Conservation (phyloP, 192 early-diverging fungal genomes). For the Backusella macrospora region DNA sequence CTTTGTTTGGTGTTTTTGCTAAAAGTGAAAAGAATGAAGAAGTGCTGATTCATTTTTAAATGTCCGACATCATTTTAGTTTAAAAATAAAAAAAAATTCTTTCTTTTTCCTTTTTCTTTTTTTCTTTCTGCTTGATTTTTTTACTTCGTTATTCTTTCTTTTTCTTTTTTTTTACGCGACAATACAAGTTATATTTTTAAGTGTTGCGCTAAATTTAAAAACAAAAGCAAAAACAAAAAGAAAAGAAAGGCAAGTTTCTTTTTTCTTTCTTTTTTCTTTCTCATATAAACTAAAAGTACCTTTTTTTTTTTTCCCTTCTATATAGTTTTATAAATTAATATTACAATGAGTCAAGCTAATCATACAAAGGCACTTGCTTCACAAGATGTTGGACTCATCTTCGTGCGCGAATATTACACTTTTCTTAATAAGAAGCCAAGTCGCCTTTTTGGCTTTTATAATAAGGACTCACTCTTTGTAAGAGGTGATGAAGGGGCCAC, state of each 20-base stretch:
- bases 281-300: background rate
- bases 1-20: background rate
- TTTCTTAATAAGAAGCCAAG: constrained; percentile 84
- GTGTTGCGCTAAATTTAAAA: background rate
- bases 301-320: too few relatives aligned
- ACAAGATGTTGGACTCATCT: constrained; percentile 88
- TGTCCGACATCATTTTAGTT: background rate
- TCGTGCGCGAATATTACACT: constrained; percentile 94
- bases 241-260: background rate
- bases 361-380: constrained; percentile 24
- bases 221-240: background rate
- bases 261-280: background rate
- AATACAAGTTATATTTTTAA: background rate
- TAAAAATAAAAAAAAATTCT: background rate
- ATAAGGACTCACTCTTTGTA: constrained; percentile 78
- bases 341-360: constrained; percentile 9
- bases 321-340: background rate
- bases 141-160: background rate
- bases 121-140: constrained; percentile 3
- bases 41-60: background rate
- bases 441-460: constrained; percentile 86
- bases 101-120: background rate
- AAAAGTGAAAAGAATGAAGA: background rate
- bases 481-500: constrained; percentile 85
- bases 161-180: constrained; percentile 9